Percentiles rank a stretch among this genome's conserved stretches.
Conservation (phyloP, 495 filamentous ascomycete genomes). For the Cairneyella variabilis region DNA sequence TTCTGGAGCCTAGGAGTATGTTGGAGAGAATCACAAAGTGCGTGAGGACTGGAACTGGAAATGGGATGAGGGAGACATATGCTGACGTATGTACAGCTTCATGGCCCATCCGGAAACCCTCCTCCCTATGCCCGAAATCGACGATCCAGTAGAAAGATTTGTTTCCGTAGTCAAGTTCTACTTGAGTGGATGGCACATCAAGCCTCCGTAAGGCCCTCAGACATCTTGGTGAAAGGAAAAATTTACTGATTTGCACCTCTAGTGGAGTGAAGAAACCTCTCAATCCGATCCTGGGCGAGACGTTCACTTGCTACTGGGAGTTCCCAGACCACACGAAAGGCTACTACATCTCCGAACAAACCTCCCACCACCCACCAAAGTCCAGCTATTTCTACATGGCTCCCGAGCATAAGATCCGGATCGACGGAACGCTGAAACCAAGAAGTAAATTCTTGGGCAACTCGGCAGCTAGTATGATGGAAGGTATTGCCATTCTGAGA, state of each 20-base stretch:
- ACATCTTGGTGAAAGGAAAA: constrained; percentile 3
- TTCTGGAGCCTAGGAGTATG: constrained; percentile 96
- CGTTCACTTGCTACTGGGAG: constrained; percentile 94
- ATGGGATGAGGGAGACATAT: constrained; percentile 21
- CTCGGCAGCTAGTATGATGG: constrained; percentile 97
- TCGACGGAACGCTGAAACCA: constrained; percentile 95
- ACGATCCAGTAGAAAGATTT: constrained; percentile 89
- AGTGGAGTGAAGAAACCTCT: constrained; percentile 98
- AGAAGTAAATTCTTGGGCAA: constrained; percentile 95
- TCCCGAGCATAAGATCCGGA: constrained; percentile 88
- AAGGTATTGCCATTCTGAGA: constrained; percentile 83
- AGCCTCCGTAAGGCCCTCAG: constrained; percentile 69
- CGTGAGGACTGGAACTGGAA: constrained; percentile 14
- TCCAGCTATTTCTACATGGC: constrained; percentile 99
- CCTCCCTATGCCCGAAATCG: constrained; percentile 77
- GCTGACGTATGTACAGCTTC: constrained; percentile 59
- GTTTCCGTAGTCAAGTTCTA: constrained; percentile 97
- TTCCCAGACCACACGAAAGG: constrained; percentile 80
- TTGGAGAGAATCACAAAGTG: constrained; percentile 98
- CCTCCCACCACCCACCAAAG: constrained; percentile 96
- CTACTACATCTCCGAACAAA: constrained; percentile 97
- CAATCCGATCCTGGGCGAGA: constrained; percentile 95
- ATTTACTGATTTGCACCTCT: constrained; percentile 13
- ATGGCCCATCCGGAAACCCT: constrained; percentile 99
- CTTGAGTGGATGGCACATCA: constrained; percentile 97